Percentiles rank a stretch among this genome's conserved stretches.
These are phyloP conservation scores for Fusarium scirpi DNA, from an alignment of 2,329 filamentous ascomycete species.

Conservation along the genomic window DNA sequence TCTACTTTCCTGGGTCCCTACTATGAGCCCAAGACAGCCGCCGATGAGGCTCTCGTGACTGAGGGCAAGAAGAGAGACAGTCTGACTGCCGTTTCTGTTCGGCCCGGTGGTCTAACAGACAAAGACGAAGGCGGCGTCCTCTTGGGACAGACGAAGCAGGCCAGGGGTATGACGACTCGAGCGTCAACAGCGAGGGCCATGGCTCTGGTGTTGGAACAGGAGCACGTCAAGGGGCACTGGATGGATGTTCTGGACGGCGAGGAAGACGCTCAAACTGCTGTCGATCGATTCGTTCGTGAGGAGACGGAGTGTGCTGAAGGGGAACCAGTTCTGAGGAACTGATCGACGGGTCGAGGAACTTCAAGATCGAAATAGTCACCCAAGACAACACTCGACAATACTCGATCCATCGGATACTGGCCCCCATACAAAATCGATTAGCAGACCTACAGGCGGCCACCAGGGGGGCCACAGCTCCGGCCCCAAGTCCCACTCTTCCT, in stretches of 20 bases:
- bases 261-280: slow-evolving; percentile 50
- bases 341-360: not conserved
- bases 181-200: slow-evolving; percentile 68
- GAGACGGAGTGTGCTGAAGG: slow-evolving; percentile 43
- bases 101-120: slow-evolving; percentile 61
- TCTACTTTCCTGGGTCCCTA: slow-evolving; percentile 59
- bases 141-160: slow-evolving; percentile 55
- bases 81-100: slow-evolving; percentile 61
- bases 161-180: slow-evolving; percentile 59
- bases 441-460: not conserved
- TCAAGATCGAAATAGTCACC: not conserved
- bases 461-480: not conserved
- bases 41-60: slow-evolving; percentile 64
- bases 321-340: slow-evolving; percentile 35
- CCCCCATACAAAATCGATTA: not conserved
- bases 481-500: slow-evolving; percentile 11
- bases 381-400: not conserved
- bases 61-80: slow-evolving; percentile 53
- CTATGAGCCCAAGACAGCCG: slow-evolving; percentile 66
- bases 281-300: slow-evolving; percentile 42
- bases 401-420: not conserved
- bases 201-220: slow-evolving; percentile 59
- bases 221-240: slow-evolving; percentile 59
- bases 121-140: slow-evolving; percentile 58
- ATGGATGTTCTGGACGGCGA: slow-evolving; percentile 64